Evolutionary conservation across 148 eudicot genomes (phyloP), one percentile per base, ranked within the genome.

Genomic region (Pouteria glomerata): DNA sequence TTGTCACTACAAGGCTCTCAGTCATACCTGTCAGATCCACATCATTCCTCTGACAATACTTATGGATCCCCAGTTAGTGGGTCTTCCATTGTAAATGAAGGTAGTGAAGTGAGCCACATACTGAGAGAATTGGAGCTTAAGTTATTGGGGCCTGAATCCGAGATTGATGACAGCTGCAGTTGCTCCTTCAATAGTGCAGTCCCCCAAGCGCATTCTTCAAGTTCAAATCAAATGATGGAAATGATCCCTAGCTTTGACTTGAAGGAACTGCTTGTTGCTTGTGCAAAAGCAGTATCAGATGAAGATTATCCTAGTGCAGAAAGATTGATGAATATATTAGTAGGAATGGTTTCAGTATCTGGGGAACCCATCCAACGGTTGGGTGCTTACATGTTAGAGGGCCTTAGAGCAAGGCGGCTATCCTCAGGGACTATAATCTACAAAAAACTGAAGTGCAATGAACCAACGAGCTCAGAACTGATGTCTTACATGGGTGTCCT

Each of bases 301-400:
- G 66, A 8, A 7, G 74, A 71, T n/a, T 8, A 27, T 4, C 18
- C 41, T 3, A 72, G 57, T 33, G 68, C 35, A n/a, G 57, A 8
- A n/a, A 39, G 24, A 60, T 47, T 61, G 27, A 72, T 72, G 57
- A 23, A 33, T 14, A 35, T 15, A 3, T 72, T 72, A 33, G 75
- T 31, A 61, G 1, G 47, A 1, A 59, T 26, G 75, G 75, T 72
- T 41, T 72, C 75, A 33, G 75, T 72, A 27, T 24, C 44, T 2
- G 75, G 75, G 41, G 75, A 72, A n/a, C n/a, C n/a, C n/a, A n/a
- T n/a, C n/a, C n/a, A n/a, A n/a, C n/a, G n/a, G n/a, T n/a, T n/a
- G n/a, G 67, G 68, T 30, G 75, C 75, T 8, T 72, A 72, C 57
- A 72, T 72, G 75, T 61, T 72, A 68, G 75, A 72, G 34, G 75